Evolutionary conservation across 208 protist species (phyloP), one percentile per base, ranked within the genome.

Genomic region (Naegleria fowleri): DNA sequence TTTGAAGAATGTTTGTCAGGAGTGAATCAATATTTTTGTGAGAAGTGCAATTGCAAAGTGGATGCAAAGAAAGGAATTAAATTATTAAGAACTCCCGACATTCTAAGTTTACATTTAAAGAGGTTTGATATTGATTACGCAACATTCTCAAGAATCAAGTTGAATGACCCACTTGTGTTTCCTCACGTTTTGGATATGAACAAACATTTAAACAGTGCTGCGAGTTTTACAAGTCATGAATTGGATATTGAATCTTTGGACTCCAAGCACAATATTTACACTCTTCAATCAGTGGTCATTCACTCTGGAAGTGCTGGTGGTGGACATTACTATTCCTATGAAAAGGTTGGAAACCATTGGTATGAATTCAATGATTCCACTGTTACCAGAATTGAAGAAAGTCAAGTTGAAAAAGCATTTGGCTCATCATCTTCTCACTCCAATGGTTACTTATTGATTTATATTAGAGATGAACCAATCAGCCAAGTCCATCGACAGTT

Each of bases 291-390:
- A 67, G 48, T 89, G 7, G 52, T 89, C 13, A 67, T 89, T 22
- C 86, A 89, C 43, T 67, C 25, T 39, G 86, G 86, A 38, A 89
- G 48, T 33, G 15, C 36, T 29, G 15, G 29, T 67, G 40, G 19
- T 9, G 86, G 86, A 11, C 86, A 89, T 39, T 89, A 89, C 16
- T 89, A 67, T 89, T 41, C 86, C 39, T 89, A 89, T 89, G 39
- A 67, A 9, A 89, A 39, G 59, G 13, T 39, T 52, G n/a, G 48
- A 33, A 39, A 89, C 43, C 5, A 36, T 5, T 89, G 86, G 86
- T 89, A 67, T 89, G 48, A 89, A 40, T 89, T 89, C 39, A 89
- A 89, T 67, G 86, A 89, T 39, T 89, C 86, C 13, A 89, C n/a
- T 39, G 86, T 89, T 22, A 40, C 86, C 5, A 87, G 52, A 33